These are phyloP conservation scores for Macrolepiota dolichaula DNA, from an alignment of 768 basidiomycete genomes.

Conservation along the genomic window DNA sequence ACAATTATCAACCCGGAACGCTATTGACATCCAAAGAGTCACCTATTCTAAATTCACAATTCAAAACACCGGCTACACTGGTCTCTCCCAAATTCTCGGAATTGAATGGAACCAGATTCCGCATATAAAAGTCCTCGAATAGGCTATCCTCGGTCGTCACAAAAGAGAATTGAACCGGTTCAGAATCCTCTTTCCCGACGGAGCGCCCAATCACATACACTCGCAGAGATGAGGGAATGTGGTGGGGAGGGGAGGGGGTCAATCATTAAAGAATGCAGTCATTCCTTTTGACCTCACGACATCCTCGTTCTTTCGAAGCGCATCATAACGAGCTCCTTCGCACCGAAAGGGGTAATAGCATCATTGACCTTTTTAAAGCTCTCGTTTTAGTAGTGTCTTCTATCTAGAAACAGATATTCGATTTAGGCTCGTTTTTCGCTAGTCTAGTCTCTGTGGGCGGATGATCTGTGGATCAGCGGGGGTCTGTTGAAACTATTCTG, in stretches of 20 bases:
- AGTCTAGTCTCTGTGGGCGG: too few species aligned
- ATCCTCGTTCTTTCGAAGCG: slow-evolving; percentile 11
- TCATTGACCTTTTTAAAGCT: slow-evolving; percentile 2
- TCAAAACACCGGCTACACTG: background rate
- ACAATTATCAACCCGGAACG: too few species aligned
- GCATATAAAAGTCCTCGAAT: too few species aligned
- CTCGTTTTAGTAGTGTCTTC: background rate
- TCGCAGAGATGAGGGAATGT: background rate
- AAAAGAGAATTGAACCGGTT: slow-evolving; percentile 6
- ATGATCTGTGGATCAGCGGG: slow-evolving; percentile 2
- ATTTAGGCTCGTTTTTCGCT: background rate
- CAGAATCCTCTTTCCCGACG: background rate
- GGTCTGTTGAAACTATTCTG: background rate
- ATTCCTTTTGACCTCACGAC: background rate
- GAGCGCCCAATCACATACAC: background rate
- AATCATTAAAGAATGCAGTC: background rate
- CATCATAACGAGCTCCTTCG: background rate
- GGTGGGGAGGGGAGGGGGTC: too few species aligned
- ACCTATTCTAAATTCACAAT: too few species aligned
- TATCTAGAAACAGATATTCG: background rate
- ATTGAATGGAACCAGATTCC: background rate
- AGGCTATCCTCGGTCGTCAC: background rate
- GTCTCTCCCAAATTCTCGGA: too few species aligned
- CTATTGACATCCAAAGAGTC: too few species aligned
- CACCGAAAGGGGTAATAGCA: slow-evolving; percentile 1